Percentiles rank a stretch among this genome's conserved stretches.
phyloP scores from a whole-genome alignment of 78 protist species.

The Bodo saltans region DNA sequence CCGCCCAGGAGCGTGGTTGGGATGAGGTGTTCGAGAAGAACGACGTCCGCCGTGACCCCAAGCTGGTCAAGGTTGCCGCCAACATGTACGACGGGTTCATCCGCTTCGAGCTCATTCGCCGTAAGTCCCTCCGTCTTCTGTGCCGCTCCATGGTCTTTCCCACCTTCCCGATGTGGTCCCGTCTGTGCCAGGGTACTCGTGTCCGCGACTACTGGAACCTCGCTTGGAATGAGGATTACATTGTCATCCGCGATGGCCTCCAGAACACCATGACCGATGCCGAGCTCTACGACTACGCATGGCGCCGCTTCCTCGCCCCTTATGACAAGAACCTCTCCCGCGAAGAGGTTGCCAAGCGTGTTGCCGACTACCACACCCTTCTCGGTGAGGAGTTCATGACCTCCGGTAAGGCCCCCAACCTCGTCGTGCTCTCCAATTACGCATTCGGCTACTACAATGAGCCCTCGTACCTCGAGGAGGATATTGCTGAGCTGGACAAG shows the following conservation, averaged over 20 bases:
- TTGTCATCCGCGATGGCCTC: background rate
- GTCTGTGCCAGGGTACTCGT: background rate
- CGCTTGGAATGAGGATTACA: background rate
- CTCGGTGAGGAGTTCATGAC: background rate
- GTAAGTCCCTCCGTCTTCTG: background rate
- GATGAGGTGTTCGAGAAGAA: background rate
- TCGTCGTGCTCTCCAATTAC: background rate
- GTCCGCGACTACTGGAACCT: background rate
- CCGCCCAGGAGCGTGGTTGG: background rate
- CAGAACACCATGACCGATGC: background rate
- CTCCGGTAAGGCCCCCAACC: background rate
- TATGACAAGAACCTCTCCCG: background rate
- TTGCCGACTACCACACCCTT: background rate
- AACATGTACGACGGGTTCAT: background rate
- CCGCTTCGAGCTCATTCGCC: background rate
- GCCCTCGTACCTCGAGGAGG: slow-evolving; percentile 3
- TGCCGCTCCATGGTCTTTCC: background rate
- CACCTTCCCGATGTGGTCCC: background rate
- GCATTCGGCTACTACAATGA: slow-evolving; percentile 8
- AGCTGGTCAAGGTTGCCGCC: background rate
- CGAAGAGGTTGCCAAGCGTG: background rate
- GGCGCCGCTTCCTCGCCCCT: background rate
- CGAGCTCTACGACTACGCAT: background rate
- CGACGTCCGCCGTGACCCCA: background rate
- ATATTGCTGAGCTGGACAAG: background rate